Base-by-base conservation (phyloP, 179 eudicot genomes). In the Gypsophila paniculata region DNA sequence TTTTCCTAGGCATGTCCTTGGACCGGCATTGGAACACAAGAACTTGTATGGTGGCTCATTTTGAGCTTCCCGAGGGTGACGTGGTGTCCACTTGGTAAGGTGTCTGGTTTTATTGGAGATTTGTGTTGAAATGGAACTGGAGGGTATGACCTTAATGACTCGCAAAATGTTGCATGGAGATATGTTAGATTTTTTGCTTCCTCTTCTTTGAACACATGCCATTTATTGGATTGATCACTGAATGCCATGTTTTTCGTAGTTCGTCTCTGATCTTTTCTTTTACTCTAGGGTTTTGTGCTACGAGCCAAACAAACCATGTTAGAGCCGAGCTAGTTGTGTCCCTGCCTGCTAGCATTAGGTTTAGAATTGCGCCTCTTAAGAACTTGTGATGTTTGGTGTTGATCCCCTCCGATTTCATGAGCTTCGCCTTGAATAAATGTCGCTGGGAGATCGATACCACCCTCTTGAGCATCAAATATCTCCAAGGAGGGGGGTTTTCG, bases 241-340 rank as follows among this genome's bases (percentile, higher is more conserved):
- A 25, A 1, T 12, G 75, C 77, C 12, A 79, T 70, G 2, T 22
- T 5, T 34, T 32, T 59, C 74, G 74, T 19, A 86, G 77, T 58
- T 86, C 89, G 19, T 80, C 83, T 68, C 79, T 65, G 12, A 86
- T 70, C 72, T 72, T 80, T 2, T 75, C 63, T 78, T 76, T 80
- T 5, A 84, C 80, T 29, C 60, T 57, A 36, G 87, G 89, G 75
- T 86, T 72, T 18, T 78, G 78, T 46, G 81, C 58, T 61, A 84
- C 72, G 4, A 86, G 78, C 89, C 89, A 86, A 38, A 78, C 38
- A 54, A 86, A 86, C 87, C 87, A 86, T 17, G 89, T 82, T 49
- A 86, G 84, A 54, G 86, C 85, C 3, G 89, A 82, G 57, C 87
- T 78, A 2, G 89, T 86, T 4, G 87, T 86, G 78, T 86, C 89